Evolutionary conservation across 768 basidiomycete genomes (phyloP).

Genomic region (Trichaptum fuscoviolaceum): DNA sequence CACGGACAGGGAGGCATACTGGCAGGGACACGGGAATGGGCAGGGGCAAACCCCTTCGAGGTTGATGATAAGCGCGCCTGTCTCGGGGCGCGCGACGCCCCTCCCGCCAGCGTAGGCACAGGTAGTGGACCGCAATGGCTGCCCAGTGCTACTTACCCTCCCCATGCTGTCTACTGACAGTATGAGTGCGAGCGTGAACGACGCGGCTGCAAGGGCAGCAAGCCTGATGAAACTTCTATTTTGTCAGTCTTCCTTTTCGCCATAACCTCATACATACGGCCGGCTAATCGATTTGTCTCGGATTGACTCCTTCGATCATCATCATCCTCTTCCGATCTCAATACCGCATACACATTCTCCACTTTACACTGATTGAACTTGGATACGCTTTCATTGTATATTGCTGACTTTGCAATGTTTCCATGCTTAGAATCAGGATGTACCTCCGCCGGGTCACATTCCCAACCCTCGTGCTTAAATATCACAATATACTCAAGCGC

Average conservation of each 20-base stretch:
- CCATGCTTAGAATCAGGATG: slow-evolving; percentile 75
- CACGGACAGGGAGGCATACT: too few species aligned
- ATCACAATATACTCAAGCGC: slow-evolving; percentile 93
- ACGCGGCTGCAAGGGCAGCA: slow-evolving; percentile 76
- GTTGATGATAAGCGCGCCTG: too few species aligned
- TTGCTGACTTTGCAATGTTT: slow-evolving; percentile 5
- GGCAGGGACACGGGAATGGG: too few species aligned
- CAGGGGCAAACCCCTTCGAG: too few species aligned
- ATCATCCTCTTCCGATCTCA: not conserved
- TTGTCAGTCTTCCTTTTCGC: slow-evolving; percentile 49
- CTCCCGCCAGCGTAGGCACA: too few species aligned
- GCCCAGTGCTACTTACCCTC: too few species aligned
- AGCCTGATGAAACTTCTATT: slow-evolving; percentile 87
- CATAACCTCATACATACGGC: slow-evolving; percentile 20
- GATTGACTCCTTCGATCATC: not conserved
- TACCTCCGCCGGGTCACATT: slow-evolving; percentile 93
- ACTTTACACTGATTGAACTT: not conserved
- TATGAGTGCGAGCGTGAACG: too few species aligned
- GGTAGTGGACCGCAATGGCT: too few species aligned
- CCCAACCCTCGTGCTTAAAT: slow-evolving; percentile 94
- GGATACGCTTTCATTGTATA: slow-evolving; percentile 1
- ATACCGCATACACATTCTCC: not conserved
- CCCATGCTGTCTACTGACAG: too few species aligned
- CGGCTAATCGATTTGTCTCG: not conserved
- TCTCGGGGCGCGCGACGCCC: too few species aligned